phyloP scores from a whole-genome alignment of 2,329 filamentous ascomycete genomes.

The Pseudocercospora crystallina region DNA sequence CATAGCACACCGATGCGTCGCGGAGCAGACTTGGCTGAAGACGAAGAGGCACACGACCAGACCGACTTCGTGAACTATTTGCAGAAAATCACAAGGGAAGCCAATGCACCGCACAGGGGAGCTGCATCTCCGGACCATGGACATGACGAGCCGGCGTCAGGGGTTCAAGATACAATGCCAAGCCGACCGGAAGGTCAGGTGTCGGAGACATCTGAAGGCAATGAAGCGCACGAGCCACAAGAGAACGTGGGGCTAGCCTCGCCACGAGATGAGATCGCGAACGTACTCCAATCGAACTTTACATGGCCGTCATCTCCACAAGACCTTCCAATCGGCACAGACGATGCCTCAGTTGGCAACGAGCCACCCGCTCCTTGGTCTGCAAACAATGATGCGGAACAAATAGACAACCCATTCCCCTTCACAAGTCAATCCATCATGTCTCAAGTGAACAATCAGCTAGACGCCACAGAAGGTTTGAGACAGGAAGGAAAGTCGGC shows the following conservation, averaged over 20 bases:
- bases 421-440: too few species aligned
- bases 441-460: too few species aligned
- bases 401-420: too few species aligned
- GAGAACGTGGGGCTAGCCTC: too few species aligned
- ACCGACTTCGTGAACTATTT: slow-evolving; percentile 28
- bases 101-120: too few species aligned
- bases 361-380: neutral
- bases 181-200: too few species aligned
- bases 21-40: slow-evolving; percentile 31
- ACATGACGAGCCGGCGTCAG: neutral
- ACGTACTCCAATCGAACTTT: slow-evolving; percentile 10
- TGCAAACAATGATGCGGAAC: neutral
- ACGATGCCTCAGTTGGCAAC: neutral
- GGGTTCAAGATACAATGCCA: too few species aligned
- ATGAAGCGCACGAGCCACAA: neutral
- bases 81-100: slow-evolving; percentile 7
- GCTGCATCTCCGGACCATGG: neutral
- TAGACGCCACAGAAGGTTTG: too few species aligned
- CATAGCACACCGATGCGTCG: slow-evolving; percentile 21
- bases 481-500: too few species aligned
- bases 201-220: neutral
- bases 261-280: slow-evolving; percentile 7
- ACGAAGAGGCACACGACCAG: slow-evolving; percentile 33
- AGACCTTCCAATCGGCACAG: neutral
- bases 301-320: slow-evolving; percentile 20